These are phyloP conservation scores for Chlamydomonas sphaeroides DNA, from an alignment of 139 green algal genomes.

Conservation along the genomic window DNA sequence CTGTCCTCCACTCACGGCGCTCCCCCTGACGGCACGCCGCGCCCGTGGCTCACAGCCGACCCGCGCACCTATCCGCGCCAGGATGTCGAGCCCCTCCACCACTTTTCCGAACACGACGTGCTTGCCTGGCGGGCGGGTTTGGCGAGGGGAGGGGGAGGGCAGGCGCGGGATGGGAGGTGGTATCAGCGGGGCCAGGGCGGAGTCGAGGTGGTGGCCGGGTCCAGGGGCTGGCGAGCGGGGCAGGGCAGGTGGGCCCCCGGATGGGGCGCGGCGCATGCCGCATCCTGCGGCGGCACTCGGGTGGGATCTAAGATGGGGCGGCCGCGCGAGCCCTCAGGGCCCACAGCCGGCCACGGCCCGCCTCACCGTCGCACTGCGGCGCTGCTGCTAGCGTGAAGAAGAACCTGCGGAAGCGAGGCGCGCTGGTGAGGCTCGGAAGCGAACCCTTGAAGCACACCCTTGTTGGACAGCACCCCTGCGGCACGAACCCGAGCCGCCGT, in stretches of 20 bases:
- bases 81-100: slow-evolving; percentile 78
- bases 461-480: too few species aligned
- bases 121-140: slow-evolving; percentile 60
- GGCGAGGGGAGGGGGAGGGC: too few species aligned
- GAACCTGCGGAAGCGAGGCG: slow-evolving; percentile 59
- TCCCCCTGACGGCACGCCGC: too few species aligned
- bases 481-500: not conserved
- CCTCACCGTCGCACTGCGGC: slow-evolving; percentile 73
- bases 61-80: slow-evolving; percentile 72
- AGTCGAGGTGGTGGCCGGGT: not conserved
- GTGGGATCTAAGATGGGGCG: too few species aligned
- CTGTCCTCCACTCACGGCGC: too few species aligned
- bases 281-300: too few species aligned
- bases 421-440: not conserved
- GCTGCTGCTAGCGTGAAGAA: slow-evolving; percentile 82
- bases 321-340: too few species aligned
- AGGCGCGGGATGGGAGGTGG: not conserved
- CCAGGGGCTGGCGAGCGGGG: too few species aligned
- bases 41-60: too few species aligned
- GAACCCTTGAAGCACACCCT: not conserved
- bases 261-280: too few species aligned
- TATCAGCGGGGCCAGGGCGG: not conserved
- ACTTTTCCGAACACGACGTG: slow-evolving; percentile 90
- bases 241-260: too few species aligned
- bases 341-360: too few species aligned